These are phyloP conservation scores for Nemania sp. DNA, from an alignment of 2,329 filamentous ascomycete genomes.

Conservation along the genomic window DNA sequence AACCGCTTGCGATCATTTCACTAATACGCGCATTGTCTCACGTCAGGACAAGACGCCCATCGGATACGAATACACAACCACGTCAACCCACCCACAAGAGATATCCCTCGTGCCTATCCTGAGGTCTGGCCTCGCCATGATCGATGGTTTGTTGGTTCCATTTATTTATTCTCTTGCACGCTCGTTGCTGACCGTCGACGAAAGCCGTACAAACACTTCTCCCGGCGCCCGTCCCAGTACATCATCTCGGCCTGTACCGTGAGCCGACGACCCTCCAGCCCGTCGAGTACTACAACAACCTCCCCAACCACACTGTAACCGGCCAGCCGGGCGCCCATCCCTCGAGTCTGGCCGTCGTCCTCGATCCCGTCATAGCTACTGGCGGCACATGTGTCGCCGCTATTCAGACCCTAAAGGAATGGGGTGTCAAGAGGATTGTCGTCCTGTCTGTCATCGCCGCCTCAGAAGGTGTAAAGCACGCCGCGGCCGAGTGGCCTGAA, in stretches of 20 bases:
- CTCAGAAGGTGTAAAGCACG: slow-evolving; percentile 68
- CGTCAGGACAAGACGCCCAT: slow-evolving; percentile 76
- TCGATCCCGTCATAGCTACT: slow-evolving; percentile 93
- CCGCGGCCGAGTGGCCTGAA: slow-evolving; percentile 78
- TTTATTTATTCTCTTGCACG: neutral
- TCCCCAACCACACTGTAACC: slow-evolving; percentile 70
- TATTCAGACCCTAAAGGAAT: slow-evolving; percentile 86
- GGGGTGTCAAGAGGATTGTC: slow-evolving; percentile 84
- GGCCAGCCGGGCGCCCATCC: slow-evolving; percentile 32
- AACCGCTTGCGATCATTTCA: neutral
- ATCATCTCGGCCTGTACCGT: slow-evolving; percentile 94
- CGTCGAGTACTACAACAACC: slow-evolving; percentile 98
- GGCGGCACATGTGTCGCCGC: slow-evolving; percentile 88
- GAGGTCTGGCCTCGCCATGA: slow-evolving; percentile 89
- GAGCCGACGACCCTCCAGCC: slow-evolving; percentile 85
- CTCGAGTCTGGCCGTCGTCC: slow-evolving; percentile 72
- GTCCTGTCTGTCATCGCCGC: slow-evolving; percentile 78
- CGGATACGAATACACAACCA: slow-evolving; percentile 73
- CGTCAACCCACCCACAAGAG: slow-evolving; percentile 63
- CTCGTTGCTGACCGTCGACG: slow-evolving; percentile 15
- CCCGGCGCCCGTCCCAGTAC: slow-evolving; percentile 76
- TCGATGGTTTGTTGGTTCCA: slow-evolving; percentile 64
- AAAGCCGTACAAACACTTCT: slow-evolving; percentile 80
- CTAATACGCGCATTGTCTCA: slow-evolving; percentile 5
- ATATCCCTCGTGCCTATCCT: slow-evolving; percentile 90